phyloP scores from a whole-genome alignment of 1,284 basidiomycete genomes.

The Malassezia arunalokei region DNA sequence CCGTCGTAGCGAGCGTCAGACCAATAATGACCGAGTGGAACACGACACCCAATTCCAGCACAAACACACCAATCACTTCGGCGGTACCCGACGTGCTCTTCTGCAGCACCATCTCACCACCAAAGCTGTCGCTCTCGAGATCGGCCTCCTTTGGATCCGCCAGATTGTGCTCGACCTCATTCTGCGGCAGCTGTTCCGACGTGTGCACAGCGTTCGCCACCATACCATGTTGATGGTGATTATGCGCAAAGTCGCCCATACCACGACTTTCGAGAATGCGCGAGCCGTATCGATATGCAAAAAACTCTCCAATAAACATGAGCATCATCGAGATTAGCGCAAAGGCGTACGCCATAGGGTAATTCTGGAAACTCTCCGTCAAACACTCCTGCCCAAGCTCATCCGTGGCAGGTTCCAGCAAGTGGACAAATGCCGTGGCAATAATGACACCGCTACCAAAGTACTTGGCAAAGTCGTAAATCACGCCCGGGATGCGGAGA shows the following conservation, averaged over 20 bases:
- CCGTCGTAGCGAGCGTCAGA: constrained; percentile 75
- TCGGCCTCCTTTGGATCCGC: not conserved
- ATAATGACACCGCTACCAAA: constrained; percentile 67
- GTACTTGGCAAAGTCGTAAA: constrained; percentile 65
- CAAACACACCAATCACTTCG: constrained; percentile 72
- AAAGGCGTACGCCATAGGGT: constrained; percentile 38
- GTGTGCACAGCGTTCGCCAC: constrained; percentile 27
- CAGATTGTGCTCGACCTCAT: constrained; percentile 1
- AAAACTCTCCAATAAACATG: constrained; percentile 36
- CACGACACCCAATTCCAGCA: constrained; percentile 80
- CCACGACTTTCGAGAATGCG: constrained; percentile 16
- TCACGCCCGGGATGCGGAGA: constrained; percentile 36
- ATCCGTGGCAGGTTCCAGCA: constrained; percentile 34
- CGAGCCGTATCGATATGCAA: constrained; percentile 39
- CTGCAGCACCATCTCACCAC: not conserved
- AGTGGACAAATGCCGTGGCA: constrained; percentile 57
- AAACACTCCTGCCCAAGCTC: constrained; percentile 32
- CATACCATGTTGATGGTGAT: constrained; percentile 26
- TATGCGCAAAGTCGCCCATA: not conserved
- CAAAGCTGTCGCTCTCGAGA: constrained; percentile 1
- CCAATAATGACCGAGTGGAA: constrained; percentile 78
- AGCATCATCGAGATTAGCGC: constrained; percentile 39
- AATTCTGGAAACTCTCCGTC: constrained; percentile 23
- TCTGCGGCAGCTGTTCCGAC: constrained; percentile 29
- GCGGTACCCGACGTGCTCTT: constrained; percentile 47